These are phyloP conservation scores for Lachnellula arida DNA, from an alignment of 2,329 filamentous ascomycete species.

Conservation along the genomic window DNA sequence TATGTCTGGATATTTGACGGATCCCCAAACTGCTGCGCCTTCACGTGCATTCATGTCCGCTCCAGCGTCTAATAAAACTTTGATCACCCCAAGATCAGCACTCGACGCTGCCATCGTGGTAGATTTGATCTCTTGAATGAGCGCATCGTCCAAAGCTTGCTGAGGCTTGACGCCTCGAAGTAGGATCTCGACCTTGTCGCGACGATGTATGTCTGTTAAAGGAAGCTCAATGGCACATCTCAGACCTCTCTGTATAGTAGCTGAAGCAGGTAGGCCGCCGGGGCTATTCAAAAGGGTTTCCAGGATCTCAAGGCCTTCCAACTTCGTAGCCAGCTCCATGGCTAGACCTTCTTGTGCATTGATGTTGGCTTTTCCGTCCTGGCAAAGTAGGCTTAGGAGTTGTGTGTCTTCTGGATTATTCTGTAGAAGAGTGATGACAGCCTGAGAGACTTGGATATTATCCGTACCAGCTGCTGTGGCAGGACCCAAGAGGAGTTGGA, in stretches of 20 bases:
- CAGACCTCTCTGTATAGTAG: slow-evolving; percentile 9
- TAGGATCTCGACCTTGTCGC: slow-evolving; percentile 44
- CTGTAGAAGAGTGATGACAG: slow-evolving; percentile 40
- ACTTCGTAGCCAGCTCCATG: slow-evolving; percentile 8
- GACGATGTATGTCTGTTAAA: slow-evolving; percentile 5
- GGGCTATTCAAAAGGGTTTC: slow-evolving; percentile 7
- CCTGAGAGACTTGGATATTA: slow-evolving; percentile 37
- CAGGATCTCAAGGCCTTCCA: slow-evolving; percentile 2
- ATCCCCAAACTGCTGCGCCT: slow-evolving; percentile 46
- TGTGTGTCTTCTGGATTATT: slow-evolving; percentile 46
- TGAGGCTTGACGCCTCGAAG: slow-evolving; percentile 41
- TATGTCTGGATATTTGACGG: slow-evolving; percentile 43
- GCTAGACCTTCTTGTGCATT: slow-evolving; percentile 47
- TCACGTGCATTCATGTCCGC: slow-evolving; percentile 52
- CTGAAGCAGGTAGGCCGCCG: slow-evolving; percentile 1
- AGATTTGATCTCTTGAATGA: slow-evolving; percentile 48
- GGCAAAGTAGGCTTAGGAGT: slow-evolving; percentile 45
- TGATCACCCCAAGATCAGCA: slow-evolving; percentile 41
- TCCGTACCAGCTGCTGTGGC: slow-evolving; percentile 40
- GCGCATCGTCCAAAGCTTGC: slow-evolving; percentile 40
- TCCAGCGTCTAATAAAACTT: slow-evolving; percentile 44
- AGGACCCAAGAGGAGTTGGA: slow-evolving; percentile 42
- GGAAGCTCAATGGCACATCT: slow-evolving; percentile 12
- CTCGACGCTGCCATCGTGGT: slow-evolving; percentile 35
- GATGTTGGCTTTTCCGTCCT: slow-evolving; percentile 48